Conservation (phyloP, 2,329 filamentous ascomycete genomes). For the Fusarium sp. region DNA sequence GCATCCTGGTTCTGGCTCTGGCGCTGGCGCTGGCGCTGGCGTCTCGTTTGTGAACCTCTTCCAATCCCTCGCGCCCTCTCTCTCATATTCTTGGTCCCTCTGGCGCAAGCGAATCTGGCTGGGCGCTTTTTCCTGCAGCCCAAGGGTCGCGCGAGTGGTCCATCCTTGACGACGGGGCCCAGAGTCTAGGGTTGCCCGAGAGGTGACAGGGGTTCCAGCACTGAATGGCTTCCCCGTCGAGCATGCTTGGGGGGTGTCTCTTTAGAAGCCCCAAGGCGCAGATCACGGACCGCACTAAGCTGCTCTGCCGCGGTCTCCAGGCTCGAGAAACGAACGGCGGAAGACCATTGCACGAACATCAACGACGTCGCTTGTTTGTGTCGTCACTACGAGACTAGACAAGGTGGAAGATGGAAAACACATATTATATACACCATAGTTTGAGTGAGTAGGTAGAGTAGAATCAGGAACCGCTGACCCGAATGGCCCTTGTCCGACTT, state of each 20-base stretch:
- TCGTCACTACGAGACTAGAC: neutral
- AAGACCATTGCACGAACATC: conserved; percentile 6
- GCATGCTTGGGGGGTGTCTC: conserved; percentile 6
- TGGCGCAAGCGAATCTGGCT: conserved; percentile 29
- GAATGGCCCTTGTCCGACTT: neutral
- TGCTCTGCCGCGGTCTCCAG: conserved; percentile 34
- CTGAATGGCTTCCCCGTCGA: conserved; percentile 1
- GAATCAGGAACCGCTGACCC: neutral
- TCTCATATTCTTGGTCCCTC: conserved; percentile 24
- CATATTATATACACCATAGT: too few species aligned
- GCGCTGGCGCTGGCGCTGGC: conserved; percentile 12
- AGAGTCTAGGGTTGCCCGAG: conserved; percentile 29
- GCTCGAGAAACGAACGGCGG: conserved; percentile 16
- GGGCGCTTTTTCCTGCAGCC: conserved; percentile 27
- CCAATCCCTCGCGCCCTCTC: conserved; percentile 4
- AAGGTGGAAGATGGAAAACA: neutral
- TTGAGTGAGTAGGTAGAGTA: too few species aligned
- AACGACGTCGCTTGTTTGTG: conserved; percentile 1
- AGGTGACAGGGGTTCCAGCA: conserved; percentile 16
- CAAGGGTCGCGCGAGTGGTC: conserved; percentile 23
- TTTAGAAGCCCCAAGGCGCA: conserved; percentile 15
- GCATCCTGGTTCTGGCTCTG: conserved; percentile 11
- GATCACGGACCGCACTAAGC: conserved; percentile 21
- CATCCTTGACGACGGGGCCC: conserved; percentile 25
- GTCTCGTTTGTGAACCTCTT: conserved; percentile 12